Percentiles rank a stretch among this genome's conserved stretches.
These are phyloP conservation scores for Myrica gale DNA, from an alignment of 306 rosid genomes.

Conservation along the genomic window DNA sequence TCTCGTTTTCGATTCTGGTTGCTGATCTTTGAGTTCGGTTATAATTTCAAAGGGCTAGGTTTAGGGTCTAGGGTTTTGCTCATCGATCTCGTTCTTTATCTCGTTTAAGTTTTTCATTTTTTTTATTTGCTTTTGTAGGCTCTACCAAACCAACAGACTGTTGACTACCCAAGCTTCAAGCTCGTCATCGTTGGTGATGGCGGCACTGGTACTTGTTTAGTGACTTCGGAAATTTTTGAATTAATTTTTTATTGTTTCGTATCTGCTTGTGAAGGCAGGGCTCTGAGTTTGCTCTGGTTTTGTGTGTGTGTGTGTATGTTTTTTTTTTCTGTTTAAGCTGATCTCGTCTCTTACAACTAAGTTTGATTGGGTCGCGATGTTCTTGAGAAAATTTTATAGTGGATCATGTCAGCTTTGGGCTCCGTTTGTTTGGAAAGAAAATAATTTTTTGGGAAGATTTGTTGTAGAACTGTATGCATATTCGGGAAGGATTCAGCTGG, in stretches of 20 bases:
- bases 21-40: not conserved
- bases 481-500: not conserved
- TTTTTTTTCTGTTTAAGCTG: not conserved
- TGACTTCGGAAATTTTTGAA: not conserved
- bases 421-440: not conserved
- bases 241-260: not conserved
- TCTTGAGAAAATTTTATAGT: no score
- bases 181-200: conserved; percentile 78
- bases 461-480: not conserved
- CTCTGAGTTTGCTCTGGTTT: not conserved
- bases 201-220: conserved; percentile 50
- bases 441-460: not conserved
- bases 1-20: not conserved
- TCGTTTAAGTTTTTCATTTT: not conserved
- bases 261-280: not conserved
- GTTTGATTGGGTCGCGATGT: not conserved
- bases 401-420: no score
- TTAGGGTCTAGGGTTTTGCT: conserved; percentile 18
- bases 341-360: not conserved
- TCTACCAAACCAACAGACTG: conserved; percentile 48
- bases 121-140: conserved; percentile 33
- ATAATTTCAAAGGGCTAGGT: not conserved
- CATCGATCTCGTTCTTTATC: conserved; percentile 3
- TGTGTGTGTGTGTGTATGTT: no score
- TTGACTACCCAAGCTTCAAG: conserved; percentile 73